Conservation (phyloP, 306 rosid species). For the Cyamopsis tetragonoloba region DNA sequence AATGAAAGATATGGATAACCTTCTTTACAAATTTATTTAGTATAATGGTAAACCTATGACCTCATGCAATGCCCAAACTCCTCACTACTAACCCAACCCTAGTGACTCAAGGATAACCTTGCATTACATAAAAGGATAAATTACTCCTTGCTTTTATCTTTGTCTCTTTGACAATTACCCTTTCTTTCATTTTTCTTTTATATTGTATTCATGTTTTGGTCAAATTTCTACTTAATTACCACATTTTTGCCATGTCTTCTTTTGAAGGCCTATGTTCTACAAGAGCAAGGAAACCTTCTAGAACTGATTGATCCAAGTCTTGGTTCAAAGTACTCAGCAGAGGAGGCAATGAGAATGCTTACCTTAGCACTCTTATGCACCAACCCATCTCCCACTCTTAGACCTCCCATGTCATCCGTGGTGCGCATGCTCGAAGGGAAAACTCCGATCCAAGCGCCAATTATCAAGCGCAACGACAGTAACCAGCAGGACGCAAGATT, state of each 20-base stretch:
- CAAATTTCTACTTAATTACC: slow-evolving; percentile 5
- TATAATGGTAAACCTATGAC: no score
- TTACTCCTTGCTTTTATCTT: background rate
- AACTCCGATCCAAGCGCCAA: slow-evolving; percentile 41
- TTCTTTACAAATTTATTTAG: no score
- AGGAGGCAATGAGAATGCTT: slow-evolving; percentile 65
- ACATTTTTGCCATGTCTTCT: background rate
- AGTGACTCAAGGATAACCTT: no score
- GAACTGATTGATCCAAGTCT: slow-evolving; percentile 67
- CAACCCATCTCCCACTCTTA: slow-evolving; percentile 67
- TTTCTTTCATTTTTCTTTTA: background rate
- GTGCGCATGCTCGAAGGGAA: slow-evolving; percentile 84
- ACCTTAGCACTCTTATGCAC: slow-evolving; percentile 65
- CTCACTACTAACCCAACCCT: no score
- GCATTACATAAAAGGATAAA: background rate
- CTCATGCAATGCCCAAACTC: no score
- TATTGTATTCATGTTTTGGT: background rate
- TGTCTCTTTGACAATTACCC: background rate
- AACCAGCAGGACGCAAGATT: slow-evolving; percentile 41
- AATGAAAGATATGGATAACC: background rate
- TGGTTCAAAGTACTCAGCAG: slow-evolving; percentile 46
- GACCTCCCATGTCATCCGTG: slow-evolving; percentile 78
- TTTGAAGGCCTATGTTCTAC: slow-evolving; percentile 62
- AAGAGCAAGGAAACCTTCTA: slow-evolving; percentile 79
- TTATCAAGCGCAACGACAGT: slow-evolving; percentile 28